phyloP scores from a whole-genome alignment of 495 filamentous ascomycete species.

The Penicillium odoratum region DNA sequence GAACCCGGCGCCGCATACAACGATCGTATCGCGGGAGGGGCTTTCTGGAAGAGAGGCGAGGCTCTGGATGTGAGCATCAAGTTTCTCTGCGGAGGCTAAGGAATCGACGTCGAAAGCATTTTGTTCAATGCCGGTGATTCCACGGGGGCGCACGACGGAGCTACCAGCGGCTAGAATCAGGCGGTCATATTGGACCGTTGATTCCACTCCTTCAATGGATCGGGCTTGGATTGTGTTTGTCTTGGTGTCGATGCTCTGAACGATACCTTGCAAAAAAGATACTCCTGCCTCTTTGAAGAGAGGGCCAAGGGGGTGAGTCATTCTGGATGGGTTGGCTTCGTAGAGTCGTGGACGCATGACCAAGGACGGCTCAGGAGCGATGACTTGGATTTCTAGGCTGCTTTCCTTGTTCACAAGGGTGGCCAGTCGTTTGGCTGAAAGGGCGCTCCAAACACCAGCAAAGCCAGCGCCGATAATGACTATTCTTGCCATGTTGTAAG shows the following conservation, averaged over 20 bases:
- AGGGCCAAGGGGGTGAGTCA: slow-evolving; percentile 22
- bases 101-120: slow-evolving; percentile 36
- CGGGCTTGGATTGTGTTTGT: slow-evolving; percentile 21
- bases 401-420: slow-evolving; percentile 12
- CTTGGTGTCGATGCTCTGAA: slow-evolving; percentile 19
- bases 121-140: slow-evolving; percentile 25
- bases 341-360: slow-evolving; percentile 36
- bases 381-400: slow-evolving; percentile 28
- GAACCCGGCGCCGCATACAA: slow-evolving; percentile 26
- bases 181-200: slow-evolving; percentile 26
- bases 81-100: slow-evolving; percentile 14
- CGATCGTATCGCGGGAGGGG: slow-evolving; percentile 17
- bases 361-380: slow-evolving; percentile 30
- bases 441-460: slow-evolving; percentile 36
- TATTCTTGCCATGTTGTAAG: slow-evolving; percentile 18
- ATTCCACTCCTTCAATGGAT: slow-evolving; percentile 10
- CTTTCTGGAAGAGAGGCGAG: slow-evolving; percentile 15
- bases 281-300: slow-evolving; percentile 27
- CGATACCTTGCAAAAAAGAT: slow-evolving; percentile 26
- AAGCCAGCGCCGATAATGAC: slow-evolving; percentile 36
- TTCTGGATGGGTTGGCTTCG: slow-evolving; percentile 27
- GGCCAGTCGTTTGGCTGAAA: slow-evolving; percentile 34
- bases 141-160: slow-evolving; percentile 24
- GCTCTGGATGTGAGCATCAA: slow-evolving; percentile 17
- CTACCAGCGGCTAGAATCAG: slow-evolving; percentile 38